Evolutionary conservation across 2,329 filamentous ascomycete genomes (phyloP), one percentile per base, ranked within the genome.

Genomic region (Epichloe amarillans): DNA sequence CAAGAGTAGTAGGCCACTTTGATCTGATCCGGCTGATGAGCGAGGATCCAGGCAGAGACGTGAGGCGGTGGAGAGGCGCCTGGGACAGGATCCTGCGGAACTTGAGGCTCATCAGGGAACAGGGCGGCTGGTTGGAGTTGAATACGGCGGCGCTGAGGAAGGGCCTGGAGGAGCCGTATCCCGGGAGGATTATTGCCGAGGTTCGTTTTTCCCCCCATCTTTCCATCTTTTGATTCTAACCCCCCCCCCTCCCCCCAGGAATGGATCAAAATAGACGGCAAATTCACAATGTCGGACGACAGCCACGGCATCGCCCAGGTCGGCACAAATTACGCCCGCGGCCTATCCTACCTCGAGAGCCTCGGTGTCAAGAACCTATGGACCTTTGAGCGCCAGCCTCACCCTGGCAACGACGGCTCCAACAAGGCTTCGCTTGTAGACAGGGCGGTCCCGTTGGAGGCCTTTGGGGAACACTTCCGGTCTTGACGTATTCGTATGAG

Each of bases 281-380:
- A 78, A 53, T 95, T 97, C 67, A 94, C 88, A 49, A 76, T 98
- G 59, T 95, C 88, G 6, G 93, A 98, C 65, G 93, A 98, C 68
- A 95, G 89, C 65, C 93, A 98, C 70, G 87, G 87, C 39, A 77
- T 88, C 52, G 84, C 79, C 2, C 91, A 98, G 63, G 77, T 98
- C 5, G 88, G 83, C n/a, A 83, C 88, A 47, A 91, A 95, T 63
- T 97, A 93, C 69, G 62, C 65, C 44, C 78, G 77, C 40, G 80
- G 86, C 5, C 68, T 94, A 52, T 73, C 78, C 1, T 95, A 86
- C 64, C 70, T 95, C 51, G 75, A 80, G 55, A 74, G 71, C 53
- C 69, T 88, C 12, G 83, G 82, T 4, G 79, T 91, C 26, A 62
- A 69, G 35, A 72, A 80, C 52, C 69, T 93, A 2, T 83, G 76